Base-by-base conservation (phyloP, 805 yeast species). In the Diddensiella santjacobensis region DNA sequence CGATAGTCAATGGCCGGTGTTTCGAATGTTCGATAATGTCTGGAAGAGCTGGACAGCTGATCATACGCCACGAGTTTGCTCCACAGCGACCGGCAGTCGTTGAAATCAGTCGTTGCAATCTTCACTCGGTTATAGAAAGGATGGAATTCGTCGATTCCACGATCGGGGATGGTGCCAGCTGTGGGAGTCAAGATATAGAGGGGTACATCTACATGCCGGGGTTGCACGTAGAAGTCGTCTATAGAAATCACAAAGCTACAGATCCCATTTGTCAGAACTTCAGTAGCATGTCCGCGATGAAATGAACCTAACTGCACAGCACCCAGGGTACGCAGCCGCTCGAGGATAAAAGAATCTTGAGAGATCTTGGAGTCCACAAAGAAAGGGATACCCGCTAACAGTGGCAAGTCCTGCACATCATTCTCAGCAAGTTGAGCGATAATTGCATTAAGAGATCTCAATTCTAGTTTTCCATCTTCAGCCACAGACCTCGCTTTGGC, bases 71-170 rank as follows among this genome's bases (percentile, higher is more conserved):
- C 31, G n/a, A 55, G 47, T 2, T 42, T 30, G 3, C 47, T 36
- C 61, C 61, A 58, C 18, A 58, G 42, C 11, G 48, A 30, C 10
- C 60, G 46, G 39, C 53, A 45, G 36, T 55, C 59, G 36, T 47
- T 45, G 17, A 45, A 38, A 17, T 54, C 44, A 10, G 17, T 22
- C 2, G 59, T 46, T 42, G 55, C 42, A 13, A 56, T 44, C 1
- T 54, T 26, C 47, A 57, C 23, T 19, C 56, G 39, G 36, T 50
- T 52, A 30, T 26, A 44, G 2, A 59, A 46, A 2, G 59, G 58
- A 23, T 55, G 44, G 1, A 45, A 22, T 15, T 44, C 33, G 2
- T 48, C 33, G 2, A 52, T 41, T 22, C 62, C 62, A 11, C 39
- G 29, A 1, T 53, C 43, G 6, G 44, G 13, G 4, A 47, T 35